Base-by-base conservation (phyloP, 352 stramenopile species). In the Thraustochytrium sp. region DNA sequence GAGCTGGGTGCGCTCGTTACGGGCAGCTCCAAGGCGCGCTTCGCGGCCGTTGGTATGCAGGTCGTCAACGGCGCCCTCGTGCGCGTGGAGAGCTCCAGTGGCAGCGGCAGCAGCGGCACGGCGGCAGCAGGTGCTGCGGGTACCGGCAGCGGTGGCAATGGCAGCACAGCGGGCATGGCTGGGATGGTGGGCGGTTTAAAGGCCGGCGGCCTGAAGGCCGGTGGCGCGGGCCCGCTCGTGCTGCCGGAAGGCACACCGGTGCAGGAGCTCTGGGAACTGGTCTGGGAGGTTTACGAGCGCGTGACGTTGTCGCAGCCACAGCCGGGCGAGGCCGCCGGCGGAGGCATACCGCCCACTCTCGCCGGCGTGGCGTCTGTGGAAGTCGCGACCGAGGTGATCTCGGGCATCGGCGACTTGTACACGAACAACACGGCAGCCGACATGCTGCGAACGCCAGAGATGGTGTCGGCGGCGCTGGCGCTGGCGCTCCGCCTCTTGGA, bases 1-100 rank as follows among this genome's bases (percentile, higher is more conserved):
- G 94, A 90, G 31, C 83, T 95, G n/a, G 78, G 94, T 18, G 91
- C 94, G 68, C 89, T 95, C 0, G 91, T 90, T 3, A 94, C 91
- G 8, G 36, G 87, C 89, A 18, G 88, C 90, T 74, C 91, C 89
- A 2, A 89, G 92, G 68, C 91, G 89, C 29, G 89, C 29, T 92
- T 92, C 54, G 92, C 89, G 23, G 91, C 90, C 3, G 90, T 93
- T 5, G 93, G 93, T 1, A 97, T 97, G 93, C 91, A 93, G 3
- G 91, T 97, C 4, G 92, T 97, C 8, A 91, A 94, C 38, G 93
- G 93, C 11, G 87, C 86, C 4, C 91, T 93, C 8, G 77, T 95
- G 5, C 89, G 92, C 23, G 87, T 90, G 11, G 65, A 76, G 29
- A 46, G n/a, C 59, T 11, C 59, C 59, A 23, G 13, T 55, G 48